Evolutionary conservation across 495 filamentous ascomycete species (phyloP), one percentile per base, ranked within the genome.

Genomic region (Xylaria acuta): DNA sequence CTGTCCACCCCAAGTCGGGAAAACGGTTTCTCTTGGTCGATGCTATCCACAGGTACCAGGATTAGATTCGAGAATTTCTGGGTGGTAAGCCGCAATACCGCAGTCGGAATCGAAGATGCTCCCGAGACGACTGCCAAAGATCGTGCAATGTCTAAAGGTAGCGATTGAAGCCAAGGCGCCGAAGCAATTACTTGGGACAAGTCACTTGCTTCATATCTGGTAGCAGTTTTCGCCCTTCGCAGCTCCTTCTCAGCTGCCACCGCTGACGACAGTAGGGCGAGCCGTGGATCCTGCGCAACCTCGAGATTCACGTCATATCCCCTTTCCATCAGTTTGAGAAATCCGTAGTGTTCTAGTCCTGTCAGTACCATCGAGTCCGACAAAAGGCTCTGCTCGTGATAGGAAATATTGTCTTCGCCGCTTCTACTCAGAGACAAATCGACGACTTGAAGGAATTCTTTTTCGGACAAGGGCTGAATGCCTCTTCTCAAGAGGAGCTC

Each of bases 1-100:
- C 78, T 82, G 47, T 87, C 84, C 32, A 86, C 64, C 8, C 83
- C 82, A 67, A 78, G 84, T 5, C 66, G 62, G 0, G 66, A 25
- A 36, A 85, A 49, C 7, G 80, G 51, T 36, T 76, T 79, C 2
- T 38, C 18, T 1, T 66, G 40, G 34, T 79, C 74, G 1, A 86
- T 69, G 49, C 83, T 71, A 27, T 84, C 81, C 6, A 76, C 3
- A 0, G 78, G 78, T 30, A 81, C 69, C 5, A 82, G 64, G 20
- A 82, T 64, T 27, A 84, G 43, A 32, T 78, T 78, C 1, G 66
- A 70, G 64, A 83, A 49, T 49, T 16, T 45, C 41, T 45, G 41
- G 41, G 41, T 45, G 41, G 41, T 45, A 45, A 45, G 41, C 41
- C 18, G 41, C 41, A 45, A 45, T 4, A 45, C 41, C 3, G 41